Evolutionary conservation across 352 stramenopile species (phyloP), one percentile per base, ranked within the genome.

Genomic region (Phytopythium ostracodes): DNA sequence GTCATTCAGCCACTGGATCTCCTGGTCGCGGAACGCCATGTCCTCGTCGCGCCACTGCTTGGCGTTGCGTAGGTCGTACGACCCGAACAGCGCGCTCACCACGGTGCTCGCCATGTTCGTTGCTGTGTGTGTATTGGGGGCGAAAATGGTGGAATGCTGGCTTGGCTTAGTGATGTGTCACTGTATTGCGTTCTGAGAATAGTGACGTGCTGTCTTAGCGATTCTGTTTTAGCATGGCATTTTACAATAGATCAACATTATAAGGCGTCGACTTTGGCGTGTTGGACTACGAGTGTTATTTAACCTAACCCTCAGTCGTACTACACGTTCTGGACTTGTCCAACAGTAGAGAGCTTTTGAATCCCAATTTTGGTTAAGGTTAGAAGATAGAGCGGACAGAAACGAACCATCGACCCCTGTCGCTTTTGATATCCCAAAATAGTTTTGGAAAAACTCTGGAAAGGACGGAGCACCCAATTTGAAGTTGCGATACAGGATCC

Each of bases 41-140:
- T 91, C 81, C 55, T 93, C 84, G 56, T 88, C 71, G 25, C 84
- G 75, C 84, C 84, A 92, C 54, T 88, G 77, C 67, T 91, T 89
- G 53, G 84, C 78, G 56, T 81, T 88, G 56, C 74, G 71, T 49
- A 92, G 71, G 63, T 92, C 81, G 63, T 92, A 92, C 10, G 84
- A 90, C 61, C 84, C 84, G 63, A 92, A 91, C 38, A 92, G 65
- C 27, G 84, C 82, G 58, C 66, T 83, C 61, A 91, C 77, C 15
- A 91, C 78, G 43, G 50, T 73, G 43, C 70, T 72, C 31, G 75
- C 74, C 79, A 87, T 57, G 47, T 7, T 54, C 2, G 47, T 2
- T 14, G 1, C n/a, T 51, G 2, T 31, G 1, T 3, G 2, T 51
- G n/a, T n/a, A n/a, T n/a, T n/a, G n/a, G n/a, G n/a, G n/a, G n/a